Percentiles rank a stretch among this genome's conserved stretches.
phyloP scores from a whole-genome alignment of 129 eudicot species.

The Deinandra increscens region DNA sequence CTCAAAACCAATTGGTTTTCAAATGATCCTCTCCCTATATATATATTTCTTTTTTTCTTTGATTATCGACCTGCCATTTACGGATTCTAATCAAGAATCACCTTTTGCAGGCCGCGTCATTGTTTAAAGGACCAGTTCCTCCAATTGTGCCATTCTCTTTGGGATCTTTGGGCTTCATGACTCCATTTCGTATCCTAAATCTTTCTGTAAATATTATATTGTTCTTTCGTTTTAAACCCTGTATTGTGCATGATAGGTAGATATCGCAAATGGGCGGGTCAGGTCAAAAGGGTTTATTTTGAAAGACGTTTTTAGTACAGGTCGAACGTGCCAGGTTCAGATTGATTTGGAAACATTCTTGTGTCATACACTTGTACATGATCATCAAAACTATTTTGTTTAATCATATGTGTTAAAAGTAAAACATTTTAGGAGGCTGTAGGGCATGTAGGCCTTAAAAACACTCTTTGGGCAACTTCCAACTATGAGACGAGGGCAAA shows the following conservation, averaged over 20 bases:
- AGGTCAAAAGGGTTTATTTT: background rate
- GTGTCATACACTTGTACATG: background rate
- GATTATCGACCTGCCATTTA: background rate
- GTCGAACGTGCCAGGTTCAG: background rate
- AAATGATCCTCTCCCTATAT: too few relatives aligned
- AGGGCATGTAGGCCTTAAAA: slow-evolving; percentile 6
- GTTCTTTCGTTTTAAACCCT: background rate
- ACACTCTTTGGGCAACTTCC: background rate
- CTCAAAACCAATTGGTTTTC: too few relatives aligned
- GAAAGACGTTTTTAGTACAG: background rate
- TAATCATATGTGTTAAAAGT: background rate
- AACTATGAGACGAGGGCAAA: too few relatives aligned
- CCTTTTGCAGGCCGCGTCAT: slow-evolving; percentile 84
- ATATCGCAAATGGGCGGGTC: slow-evolving; percentile 1
- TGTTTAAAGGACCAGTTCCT: slow-evolving; percentile 99
- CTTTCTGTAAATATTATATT: slow-evolving; percentile 4
- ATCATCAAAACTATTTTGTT: background rate
- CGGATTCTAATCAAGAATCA: background rate
- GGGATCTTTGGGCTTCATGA: slow-evolving; percentile 97
- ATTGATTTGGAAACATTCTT: background rate
- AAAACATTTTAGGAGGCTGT: slow-evolving; percentile 10
- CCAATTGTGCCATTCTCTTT: slow-evolving; percentile 94
- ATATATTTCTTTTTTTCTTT: too few relatives aligned
- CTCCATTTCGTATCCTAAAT: slow-evolving; percentile 88
- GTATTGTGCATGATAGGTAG: background rate